These are phyloP conservation scores for Tremella fuciformis DNA, from an alignment of 768 basidiomycete genomes.

Conservation along the genomic window DNA sequence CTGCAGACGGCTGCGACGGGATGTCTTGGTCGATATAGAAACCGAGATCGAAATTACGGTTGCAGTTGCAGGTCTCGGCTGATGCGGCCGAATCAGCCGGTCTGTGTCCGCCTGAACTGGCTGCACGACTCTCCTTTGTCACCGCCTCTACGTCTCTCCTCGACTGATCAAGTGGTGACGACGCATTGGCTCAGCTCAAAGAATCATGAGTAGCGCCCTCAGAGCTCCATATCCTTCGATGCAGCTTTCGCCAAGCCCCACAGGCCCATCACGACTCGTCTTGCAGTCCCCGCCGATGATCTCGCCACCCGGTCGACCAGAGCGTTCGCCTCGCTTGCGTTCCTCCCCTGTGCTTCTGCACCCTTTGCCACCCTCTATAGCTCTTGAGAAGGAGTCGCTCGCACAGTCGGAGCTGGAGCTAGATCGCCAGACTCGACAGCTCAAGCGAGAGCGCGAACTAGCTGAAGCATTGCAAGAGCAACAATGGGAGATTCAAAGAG, in stretches of 20 bases:
- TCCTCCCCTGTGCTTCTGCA: conserved; percentile 38
- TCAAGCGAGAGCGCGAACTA: conserved; percentile 33
- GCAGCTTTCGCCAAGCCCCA: not conserved
- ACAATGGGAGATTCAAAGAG: conserved; percentile 33
- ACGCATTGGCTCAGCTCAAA: too few relatives aligned
- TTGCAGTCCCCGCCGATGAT: not conserved
- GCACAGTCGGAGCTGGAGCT: conserved; percentile 41
- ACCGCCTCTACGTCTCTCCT: too few relatives aligned
- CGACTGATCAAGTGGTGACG: too few relatives aligned
- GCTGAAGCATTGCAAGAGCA: conserved; percentile 48
- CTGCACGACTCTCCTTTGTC: too few relatives aligned
- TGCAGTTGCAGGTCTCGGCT: too few relatives aligned
- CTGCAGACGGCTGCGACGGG: not conserved
- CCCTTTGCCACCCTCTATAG: conserved; percentile 33
- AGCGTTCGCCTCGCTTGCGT: conserved; percentile 21
- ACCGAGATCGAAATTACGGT: too few relatives aligned
- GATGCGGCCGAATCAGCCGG: too few relatives aligned
- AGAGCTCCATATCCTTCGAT: not conserved
- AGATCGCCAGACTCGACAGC: conserved; percentile 33
- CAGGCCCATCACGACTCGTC: too few relatives aligned
- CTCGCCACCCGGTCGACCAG: conserved; percentile 1
- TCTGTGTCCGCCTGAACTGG: too few relatives aligned
- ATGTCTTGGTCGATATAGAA: too few relatives aligned
- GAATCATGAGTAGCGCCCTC: not conserved
- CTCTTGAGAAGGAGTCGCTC: conserved; percentile 29